Conservation (phyloP, 2,329 filamentous ascomycete species). For the Botryotinia globosa region DNA sequence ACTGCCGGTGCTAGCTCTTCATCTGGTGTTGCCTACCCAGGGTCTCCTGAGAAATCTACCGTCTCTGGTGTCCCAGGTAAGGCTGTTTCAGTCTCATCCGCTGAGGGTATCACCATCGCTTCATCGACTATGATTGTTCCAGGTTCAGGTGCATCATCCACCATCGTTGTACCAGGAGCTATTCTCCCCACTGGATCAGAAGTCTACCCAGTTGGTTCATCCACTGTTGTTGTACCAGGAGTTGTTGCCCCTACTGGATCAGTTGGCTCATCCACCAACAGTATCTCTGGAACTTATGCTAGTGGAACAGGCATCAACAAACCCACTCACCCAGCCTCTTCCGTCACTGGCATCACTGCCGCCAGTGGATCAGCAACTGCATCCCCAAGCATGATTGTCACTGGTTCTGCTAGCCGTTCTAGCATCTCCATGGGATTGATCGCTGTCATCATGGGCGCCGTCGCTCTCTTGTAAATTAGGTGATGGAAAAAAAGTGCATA, state of each 20-base stretch:
- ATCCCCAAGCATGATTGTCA: background rate
- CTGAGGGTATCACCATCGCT: background rate
- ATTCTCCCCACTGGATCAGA: background rate
- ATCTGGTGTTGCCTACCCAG: background rate
- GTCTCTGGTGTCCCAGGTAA: background rate
- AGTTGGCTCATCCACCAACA: background rate
- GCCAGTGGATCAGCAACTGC: background rate
- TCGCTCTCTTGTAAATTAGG: conserved; percentile 15
- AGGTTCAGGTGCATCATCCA: background rate
- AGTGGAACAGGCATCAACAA: background rate
- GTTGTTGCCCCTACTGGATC: background rate
- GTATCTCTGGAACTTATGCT: background rate
- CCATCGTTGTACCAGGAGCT: background rate
- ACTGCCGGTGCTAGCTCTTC: conserved; percentile 6
- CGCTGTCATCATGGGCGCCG: background rate
- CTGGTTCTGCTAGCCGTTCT: conserved; percentile 12
- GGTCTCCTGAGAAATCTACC: background rate
- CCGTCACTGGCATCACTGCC: background rate
- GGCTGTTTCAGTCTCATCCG: background rate
- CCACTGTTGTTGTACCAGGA: background rate
- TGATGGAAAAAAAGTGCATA: background rate
- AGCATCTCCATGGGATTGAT: conserved; percentile 2
- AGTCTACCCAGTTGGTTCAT: background rate
- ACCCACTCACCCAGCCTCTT: background rate
- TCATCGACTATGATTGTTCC: background rate